Percentiles rank a stretch among this genome's conserved stretches.
Conservation (phyloP, 768 basidiomycete genomes). For the Amanita subjunquillea region DNA sequence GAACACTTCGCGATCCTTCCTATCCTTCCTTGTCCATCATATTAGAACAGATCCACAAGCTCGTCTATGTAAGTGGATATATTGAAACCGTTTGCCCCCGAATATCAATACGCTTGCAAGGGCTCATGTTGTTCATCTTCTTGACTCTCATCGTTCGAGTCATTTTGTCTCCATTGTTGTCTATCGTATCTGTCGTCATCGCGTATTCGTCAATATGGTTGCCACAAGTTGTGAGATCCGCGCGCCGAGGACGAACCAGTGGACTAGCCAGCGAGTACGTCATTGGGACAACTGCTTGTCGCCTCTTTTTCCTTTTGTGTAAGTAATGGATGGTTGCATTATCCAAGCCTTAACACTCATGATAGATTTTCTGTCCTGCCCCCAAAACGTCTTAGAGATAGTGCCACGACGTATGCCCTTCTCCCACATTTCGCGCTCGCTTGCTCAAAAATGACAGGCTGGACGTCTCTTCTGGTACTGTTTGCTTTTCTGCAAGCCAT, state of each 20-base stretch:
- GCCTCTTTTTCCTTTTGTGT: constrained; percentile 71
- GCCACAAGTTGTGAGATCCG: constrained; percentile 76
- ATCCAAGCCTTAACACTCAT: constrained; percentile 1
- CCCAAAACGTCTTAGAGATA: constrained; percentile 79
- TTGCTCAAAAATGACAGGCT: constrained; percentile 29
- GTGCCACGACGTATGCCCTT: constrained; percentile 51
- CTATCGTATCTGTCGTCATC: constrained; percentile 51
- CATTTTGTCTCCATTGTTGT: constrained; percentile 55
- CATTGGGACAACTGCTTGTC: constrained; percentile 63
- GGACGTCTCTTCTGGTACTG: constrained; percentile 50
- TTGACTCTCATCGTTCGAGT: constrained; percentile 67
- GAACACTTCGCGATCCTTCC: constrained; percentile 24
- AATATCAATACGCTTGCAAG: constrained; percentile 22
- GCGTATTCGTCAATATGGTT: constrained; percentile 80
- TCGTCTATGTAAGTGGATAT: constrained; percentile 45
- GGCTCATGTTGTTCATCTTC: constrained; percentile 58
- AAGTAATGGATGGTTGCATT: constrained; percentile 18
- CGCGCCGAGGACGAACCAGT: constrained; percentile 56
- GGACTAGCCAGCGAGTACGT: constrained; percentile 64
- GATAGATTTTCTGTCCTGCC: constrained; percentile 73
- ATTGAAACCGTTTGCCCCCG: background rate
- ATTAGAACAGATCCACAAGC: constrained; percentile 62
- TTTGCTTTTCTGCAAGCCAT: constrained; percentile 55
- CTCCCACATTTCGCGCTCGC: background rate
- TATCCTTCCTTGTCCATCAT: constrained; percentile 46